phyloP scores from a whole-genome alignment of 176 grass and related monocot genomes.

The Canna indica region DNA sequence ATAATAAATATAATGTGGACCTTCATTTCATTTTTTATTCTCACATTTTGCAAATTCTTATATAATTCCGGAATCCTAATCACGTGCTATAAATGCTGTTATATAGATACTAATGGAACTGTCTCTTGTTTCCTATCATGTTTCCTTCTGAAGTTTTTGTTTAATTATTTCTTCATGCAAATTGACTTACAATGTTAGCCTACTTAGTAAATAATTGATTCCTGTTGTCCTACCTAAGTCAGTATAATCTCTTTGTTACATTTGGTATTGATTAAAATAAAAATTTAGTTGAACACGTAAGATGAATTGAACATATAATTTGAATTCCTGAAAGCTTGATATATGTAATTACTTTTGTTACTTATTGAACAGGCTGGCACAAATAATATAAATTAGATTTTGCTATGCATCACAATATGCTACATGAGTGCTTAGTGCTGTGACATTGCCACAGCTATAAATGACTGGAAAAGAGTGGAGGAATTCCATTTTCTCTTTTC shows the following conservation, averaged over 20 bases:
- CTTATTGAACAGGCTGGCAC: background rate
- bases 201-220: background rate
- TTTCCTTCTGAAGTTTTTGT: background rate
- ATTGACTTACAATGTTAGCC: background rate
- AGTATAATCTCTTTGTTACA: background rate
- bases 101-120: background rate
- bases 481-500: background rate
- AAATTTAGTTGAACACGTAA: background rate
- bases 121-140: background rate
- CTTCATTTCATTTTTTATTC: background rate
- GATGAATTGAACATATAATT: background rate
- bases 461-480: background rate
- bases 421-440: too few species aligned
- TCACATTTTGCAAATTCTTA: background rate
- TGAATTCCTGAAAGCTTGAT: background rate
- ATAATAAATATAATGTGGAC: background rate
- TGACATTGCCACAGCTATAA: background rate
- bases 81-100: background rate
- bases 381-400: background rate
- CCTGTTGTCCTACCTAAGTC: background rate
- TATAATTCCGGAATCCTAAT: background rate
- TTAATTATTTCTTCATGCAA: background rate
- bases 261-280: background rate
- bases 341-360: background rate
- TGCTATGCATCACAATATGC: background rate